Conservation (phyloP, 768 basidiomycete species). For the Sistotremastrum suecicum region DNA sequence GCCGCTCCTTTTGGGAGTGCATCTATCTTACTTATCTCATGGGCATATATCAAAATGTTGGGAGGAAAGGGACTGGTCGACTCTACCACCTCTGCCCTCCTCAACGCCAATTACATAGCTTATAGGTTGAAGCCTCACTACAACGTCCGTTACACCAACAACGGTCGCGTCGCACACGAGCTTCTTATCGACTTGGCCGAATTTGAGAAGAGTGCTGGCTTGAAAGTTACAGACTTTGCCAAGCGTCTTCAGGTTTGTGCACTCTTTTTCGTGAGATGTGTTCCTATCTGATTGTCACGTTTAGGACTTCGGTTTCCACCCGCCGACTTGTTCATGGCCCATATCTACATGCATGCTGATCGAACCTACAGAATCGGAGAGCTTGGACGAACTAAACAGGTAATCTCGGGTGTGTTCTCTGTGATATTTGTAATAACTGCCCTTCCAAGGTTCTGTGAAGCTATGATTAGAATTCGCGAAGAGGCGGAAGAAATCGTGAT, state of each 20-base stretch:
- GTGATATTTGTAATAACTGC: neutral
- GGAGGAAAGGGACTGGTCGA: constrained; percentile 81
- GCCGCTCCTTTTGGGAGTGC: constrained; percentile 92
- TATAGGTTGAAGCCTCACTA: constrained; percentile 75
- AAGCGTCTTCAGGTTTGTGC: constrained; percentile 74
- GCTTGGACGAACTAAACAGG: constrained; percentile 85
- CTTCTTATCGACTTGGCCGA: constrained; percentile 90
- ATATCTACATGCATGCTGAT: constrained; percentile 95
- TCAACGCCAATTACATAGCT: constrained; percentile 98
- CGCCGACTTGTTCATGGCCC: constrained; percentile 97
- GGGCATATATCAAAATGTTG: constrained; percentile 99
- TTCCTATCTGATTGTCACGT: neutral
- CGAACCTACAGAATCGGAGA: constrained; percentile 95
- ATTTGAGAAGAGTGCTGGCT: constrained; percentile 77
- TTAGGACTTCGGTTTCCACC: constrained; percentile 87
- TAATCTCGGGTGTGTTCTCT: constrained; percentile 14
- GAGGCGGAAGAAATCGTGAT: constrained; percentile 80
- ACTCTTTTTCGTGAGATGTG: constrained; percentile 1
- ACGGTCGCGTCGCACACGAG: constrained; percentile 91
- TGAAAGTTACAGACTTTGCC: constrained; percentile 93
- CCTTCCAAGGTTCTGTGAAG: constrained; percentile 74
- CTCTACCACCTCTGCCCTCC: constrained; percentile 74
- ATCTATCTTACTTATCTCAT: constrained; percentile 89
- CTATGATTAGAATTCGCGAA: constrained; percentile 90
- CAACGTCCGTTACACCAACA: constrained; percentile 82